These are phyloP conservation scores for Globisporangium nagaii DNA, from an alignment of 352 stramenopile species.

Conservation along the genomic window DNA sequence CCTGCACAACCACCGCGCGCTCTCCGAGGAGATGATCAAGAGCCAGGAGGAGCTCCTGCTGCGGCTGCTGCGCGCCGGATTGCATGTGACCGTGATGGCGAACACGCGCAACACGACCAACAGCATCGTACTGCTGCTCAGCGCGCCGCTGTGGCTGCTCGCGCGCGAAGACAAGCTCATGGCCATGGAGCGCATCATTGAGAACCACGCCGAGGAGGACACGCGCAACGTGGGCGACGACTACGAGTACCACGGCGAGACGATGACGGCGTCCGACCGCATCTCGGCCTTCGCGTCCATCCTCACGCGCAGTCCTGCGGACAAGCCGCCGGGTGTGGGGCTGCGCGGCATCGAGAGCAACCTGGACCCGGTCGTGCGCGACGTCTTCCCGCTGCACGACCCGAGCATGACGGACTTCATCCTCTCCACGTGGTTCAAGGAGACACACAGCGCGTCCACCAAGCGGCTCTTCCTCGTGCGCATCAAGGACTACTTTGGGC, in stretches of 20 bases:
- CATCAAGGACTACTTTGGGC: conserved; percentile 59
- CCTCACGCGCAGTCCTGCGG: conserved; percentile 30
- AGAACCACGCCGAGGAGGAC: conserved; percentile 54
- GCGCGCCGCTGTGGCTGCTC: conserved; percentile 47
- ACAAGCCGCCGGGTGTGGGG: conserved; percentile 45
- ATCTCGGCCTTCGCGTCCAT: conserved; percentile 51
- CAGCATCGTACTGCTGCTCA: conserved; percentile 45
- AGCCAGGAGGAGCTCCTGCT: conserved; percentile 36
- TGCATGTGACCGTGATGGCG: conserved; percentile 50
- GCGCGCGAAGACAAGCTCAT: conserved; percentile 60
- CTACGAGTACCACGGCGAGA: conserved; percentile 50
- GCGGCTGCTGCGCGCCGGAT: conserved; percentile 29
- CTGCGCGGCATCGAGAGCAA: conserved; percentile 47
- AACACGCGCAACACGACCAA: conserved; percentile 44
- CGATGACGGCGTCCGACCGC: conserved; percentile 41
- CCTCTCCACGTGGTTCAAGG: conserved; percentile 47
- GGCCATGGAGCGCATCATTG: conserved; percentile 53
- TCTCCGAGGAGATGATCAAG: conserved; percentile 16
- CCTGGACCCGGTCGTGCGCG: conserved; percentile 37
- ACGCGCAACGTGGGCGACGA: conserved; percentile 39
- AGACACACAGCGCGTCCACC: conserved; percentile 31
- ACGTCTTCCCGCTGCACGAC: conserved; percentile 59
- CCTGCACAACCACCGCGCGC: conserved; percentile 30
- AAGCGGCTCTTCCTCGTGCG: conserved; percentile 47
- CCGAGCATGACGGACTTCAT: conserved; percentile 59